Conservation (phyloP, 345 rosid genomes). For the Gossypioides kirkii region DNA sequence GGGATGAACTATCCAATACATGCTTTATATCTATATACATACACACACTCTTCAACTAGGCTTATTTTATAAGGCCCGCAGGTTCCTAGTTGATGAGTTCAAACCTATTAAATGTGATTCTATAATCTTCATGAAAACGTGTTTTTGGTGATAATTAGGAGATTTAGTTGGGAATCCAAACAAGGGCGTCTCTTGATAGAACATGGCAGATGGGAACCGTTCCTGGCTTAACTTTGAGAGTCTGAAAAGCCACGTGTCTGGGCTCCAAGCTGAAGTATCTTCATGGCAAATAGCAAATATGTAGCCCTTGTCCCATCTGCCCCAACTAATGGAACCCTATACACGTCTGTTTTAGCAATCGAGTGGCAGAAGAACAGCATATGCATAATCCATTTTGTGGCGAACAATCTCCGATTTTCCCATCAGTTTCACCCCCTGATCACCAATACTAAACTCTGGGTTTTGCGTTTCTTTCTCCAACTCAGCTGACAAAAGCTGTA, state of each 20-base stretch:
- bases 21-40: too few species aligned
- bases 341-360: not conserved
- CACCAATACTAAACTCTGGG: not conserved
- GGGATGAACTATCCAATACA: too few species aligned
- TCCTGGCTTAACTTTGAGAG: not conserved
- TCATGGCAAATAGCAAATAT: not conserved
- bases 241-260: not conserved
- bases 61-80: too few species aligned
- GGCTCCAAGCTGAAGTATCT: not conserved
- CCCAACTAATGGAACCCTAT: not conserved
- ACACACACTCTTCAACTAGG: too few species aligned
- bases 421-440: not conserved
- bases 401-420: not conserved
- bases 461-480: not conserved
- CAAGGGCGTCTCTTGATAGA: not conserved
- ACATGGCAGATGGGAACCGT: not conserved
- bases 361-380: slow-evolving; percentile 10
- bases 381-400: slow-evolving; percentile 9
- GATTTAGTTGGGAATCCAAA: not conserved
- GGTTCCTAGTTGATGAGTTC: too few species aligned
- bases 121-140: too few species aligned
- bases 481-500: not conserved
- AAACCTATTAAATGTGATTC: too few species aligned
- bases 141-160: too few species aligned
- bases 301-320: not conserved